Conservation (phyloP, 495 filamentous ascomycete species). For the Penicillium goetzii region DNA sequence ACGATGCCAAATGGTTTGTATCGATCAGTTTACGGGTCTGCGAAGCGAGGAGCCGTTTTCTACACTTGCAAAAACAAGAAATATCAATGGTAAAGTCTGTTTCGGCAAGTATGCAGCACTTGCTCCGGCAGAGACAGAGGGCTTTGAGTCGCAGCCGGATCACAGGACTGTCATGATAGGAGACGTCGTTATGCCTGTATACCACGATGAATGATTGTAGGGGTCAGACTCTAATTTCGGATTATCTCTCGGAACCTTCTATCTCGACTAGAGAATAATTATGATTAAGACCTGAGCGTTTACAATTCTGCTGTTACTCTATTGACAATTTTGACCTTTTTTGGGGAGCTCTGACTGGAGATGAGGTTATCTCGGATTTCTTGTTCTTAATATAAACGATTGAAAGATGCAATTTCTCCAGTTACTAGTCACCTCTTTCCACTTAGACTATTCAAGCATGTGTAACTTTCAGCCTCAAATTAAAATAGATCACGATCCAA, state of each 20-base stretch:
- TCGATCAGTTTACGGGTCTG: constrained; percentile 80
- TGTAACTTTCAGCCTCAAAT: background rate
- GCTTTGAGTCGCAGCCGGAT: constrained; percentile 26
- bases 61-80: constrained; percentile 82
- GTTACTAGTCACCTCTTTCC: background rate
- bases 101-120: constrained; percentile 79
- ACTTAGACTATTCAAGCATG: background rate
- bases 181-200: constrained; percentile 43
- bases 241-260: background rate
- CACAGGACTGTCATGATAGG: constrained; percentile 47
- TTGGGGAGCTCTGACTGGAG: background rate
- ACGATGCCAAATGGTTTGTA: constrained; percentile 93
- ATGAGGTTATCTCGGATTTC: background rate
- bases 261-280: background rate
- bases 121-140: constrained; percentile 23
- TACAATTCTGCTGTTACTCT: background rate
- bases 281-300: background rate
- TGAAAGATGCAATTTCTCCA: background rate
- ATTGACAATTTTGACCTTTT: background rate
- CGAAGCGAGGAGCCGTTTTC: constrained; percentile 84
- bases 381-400: background rate
- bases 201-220: constrained; percentile 22
- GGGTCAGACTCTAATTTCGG: background rate
- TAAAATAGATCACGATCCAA: background rate
- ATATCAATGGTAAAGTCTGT: constrained; percentile 77